Evolutionary conservation across 371 early-diverging fungal species (phyloP), one percentile per base, ranked within the genome.

Genomic region (Neoconidiobolus thromboides): DNA sequence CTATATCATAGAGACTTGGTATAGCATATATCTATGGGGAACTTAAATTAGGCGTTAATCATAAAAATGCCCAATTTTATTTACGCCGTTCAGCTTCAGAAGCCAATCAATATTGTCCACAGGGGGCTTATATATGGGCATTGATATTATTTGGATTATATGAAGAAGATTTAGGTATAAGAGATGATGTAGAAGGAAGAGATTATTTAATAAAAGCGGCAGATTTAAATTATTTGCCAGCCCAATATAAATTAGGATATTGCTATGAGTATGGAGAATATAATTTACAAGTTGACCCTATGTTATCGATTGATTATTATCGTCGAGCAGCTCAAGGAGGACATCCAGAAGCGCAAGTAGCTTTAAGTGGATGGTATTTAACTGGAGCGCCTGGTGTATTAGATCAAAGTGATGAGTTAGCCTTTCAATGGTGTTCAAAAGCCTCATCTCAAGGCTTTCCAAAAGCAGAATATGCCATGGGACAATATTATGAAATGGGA

Each of bases 301-400:
- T 70, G 48, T 63, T 80, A 2, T 85, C 86, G 2, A 80, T 92
- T 44, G 79, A 75, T 26, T 86, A 77, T 62, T 92, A 91, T 66
- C 75, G 76, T 57, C 72, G 80, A 12, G 95, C 97, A 0, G 93
- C 95, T 1, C 80, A 87, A 54, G 85, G 86, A 54, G 87, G 85
- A 40, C 82, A 96, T 61, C 82, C 87, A 2, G 91, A 93, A 53
- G 90, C 96, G 26, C 86, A 91, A 71, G 82, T 96, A 69, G 91
- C 91, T 1, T 73, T 98, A 39, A 83, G 90, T 15, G 91, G 91
- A 1, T 96, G 96, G 95, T 95, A 93, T 64, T 69, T 97, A n/a
- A 87, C 90, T 1, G 98, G 96, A 15, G 69, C 74, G 6, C 86
- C 86, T n/a, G 73, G 75, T 46, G 71, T 80, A 1, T 68, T 92